A percentile compares a stretch with the other conserved stretches of the same genome.
These are phyloP conservation scores for Thalassiosira hispida DNA, from an alignment of 352 stramenopile species.

Conservation along the genomic window DNA sequence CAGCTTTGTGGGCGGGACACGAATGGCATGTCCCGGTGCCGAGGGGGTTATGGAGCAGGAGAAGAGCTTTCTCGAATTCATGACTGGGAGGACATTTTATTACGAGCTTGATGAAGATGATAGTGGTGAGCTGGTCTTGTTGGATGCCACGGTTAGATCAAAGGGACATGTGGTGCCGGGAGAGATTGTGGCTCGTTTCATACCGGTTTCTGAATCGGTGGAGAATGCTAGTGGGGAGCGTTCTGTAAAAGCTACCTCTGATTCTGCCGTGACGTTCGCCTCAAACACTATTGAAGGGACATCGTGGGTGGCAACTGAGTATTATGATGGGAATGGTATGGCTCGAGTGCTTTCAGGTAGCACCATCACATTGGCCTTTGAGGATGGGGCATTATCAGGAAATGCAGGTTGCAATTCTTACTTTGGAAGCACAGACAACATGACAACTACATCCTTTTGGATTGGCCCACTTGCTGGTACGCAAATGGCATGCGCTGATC, in stretches of 20 bases:
- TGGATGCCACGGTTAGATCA: neutral
- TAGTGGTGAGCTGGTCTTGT: constrained; percentile 8
- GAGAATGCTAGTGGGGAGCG: neutral
- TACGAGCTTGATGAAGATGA: constrained; percentile 15
- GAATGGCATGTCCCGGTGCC: constrained; percentile 10
- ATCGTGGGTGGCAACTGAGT: constrained; percentile 10
- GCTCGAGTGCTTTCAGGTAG: neutral
- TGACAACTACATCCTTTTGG: constrained; percentile 2
- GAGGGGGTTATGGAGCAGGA: constrained; percentile 30
- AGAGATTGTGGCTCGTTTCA: constrained; percentile 8
- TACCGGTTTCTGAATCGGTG: neutral
- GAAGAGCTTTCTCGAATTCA: neutral
- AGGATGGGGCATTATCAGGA: neutral
- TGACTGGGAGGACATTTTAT: neutral
- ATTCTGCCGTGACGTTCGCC: neutral
- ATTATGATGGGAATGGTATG: neutral
- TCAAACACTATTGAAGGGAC: neutral
- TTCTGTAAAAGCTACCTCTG: neutral
- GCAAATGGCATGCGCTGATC: neutral
- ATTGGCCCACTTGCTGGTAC: neutral
- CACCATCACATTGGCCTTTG: constrained; percentile 16
- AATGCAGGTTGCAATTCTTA: constrained; percentile 12
- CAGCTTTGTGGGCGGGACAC: constrained; percentile 3
- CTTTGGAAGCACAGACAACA: neutral
- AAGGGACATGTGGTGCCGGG: neutral